Base-by-base conservation (phyloP, 495 filamentous ascomycete genomes). In the Annulohypoxylon bovei region DNA sequence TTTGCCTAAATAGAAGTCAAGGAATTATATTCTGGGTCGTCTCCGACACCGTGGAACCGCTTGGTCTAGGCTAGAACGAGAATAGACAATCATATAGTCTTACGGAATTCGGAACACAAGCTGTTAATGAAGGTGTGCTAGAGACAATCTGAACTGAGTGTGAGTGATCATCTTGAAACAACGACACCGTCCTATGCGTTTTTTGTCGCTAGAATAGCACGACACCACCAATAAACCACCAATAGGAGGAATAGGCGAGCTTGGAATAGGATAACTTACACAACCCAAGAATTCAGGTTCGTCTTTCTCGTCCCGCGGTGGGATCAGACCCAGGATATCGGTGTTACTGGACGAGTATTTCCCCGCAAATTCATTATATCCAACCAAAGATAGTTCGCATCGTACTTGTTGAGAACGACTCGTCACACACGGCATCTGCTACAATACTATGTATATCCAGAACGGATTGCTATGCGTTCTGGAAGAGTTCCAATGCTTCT, bases 331-430 rank as follows among this genome's bases (percentile, higher is more conserved):
- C 72, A 73, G 68, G 56, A 70, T 60, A 59, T 77, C 72, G 72
- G 70, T 73, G 72, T 75, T 75, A 75, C 72, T 75, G 56, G 55
- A 11, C 54, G 62, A 64, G 72, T 76, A 76, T 76, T 76, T 76
- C 72, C 62, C 75, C 75, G 75, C 75, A 75, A 68, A 47, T 72
- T 67, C 39, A 75, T 63, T 57, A 75, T 61, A 62, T 53, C 68
- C 59, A 67, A 70, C 66, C 72, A 65, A 73, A 62, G 62, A 70
- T 57, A 68, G 27, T 20, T 42, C 54, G 52, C 47, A 63, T 59
- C 50, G 8, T 23, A 12, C 54, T 70, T 40, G 28, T 73, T 16
- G 58, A 35, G 63, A 62, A 33, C 47, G 62, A 67, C 66, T 61
- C 46, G 28, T 67, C 67, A 64, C 67, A 68, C 60, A 67, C 67